Conservation (phyloP, 768 basidiomycete genomes). For the Lactarius psammicola region DNA sequence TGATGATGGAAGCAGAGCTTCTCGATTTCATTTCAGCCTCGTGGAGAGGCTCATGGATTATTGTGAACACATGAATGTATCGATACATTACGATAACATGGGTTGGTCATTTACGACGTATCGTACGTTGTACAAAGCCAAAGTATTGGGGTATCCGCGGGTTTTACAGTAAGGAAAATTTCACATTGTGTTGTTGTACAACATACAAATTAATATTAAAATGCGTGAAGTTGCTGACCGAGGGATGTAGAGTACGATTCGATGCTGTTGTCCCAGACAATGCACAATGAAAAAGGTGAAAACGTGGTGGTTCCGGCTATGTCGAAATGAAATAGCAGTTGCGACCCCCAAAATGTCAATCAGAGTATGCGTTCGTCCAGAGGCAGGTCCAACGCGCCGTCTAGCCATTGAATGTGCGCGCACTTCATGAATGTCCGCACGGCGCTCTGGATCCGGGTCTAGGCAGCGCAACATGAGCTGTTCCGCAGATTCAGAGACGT, state of each 20-base stretch:
- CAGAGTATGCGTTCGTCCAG: constrained; percentile 22
- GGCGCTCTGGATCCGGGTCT: constrained; percentile 74
- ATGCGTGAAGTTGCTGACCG: constrained; percentile 18
- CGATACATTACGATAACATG: constrained; percentile 25
- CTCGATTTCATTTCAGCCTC: constrained; percentile 10
- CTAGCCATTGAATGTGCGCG: constrained; percentile 83
- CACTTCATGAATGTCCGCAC: constrained; percentile 81
- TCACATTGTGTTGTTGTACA: constrained; percentile 14
- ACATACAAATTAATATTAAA: constrained; percentile 26
- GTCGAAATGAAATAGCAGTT: constrained; percentile 13
- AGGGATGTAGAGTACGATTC: constrained; percentile 1
- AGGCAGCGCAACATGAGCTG: constrained; percentile 75
- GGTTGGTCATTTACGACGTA: constrained; percentile 16
- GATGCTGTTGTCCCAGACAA: constrained; percentile 19
- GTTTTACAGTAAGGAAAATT: constrained; percentile 16
- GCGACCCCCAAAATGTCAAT: constrained; percentile 12
- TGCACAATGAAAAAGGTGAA: constrained; percentile 16
- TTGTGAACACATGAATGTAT: constrained; percentile 17
- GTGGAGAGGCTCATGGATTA: constrained; percentile 5
- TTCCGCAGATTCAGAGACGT: constrained; percentile 43
- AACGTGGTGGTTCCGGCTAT: constrained; percentile 13
- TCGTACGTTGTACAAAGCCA: constrained; percentile 21
- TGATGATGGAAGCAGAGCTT: constrained; percentile 3
- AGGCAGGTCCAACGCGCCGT: constrained; percentile 35
- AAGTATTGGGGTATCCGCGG: constrained; percentile 26